Evolutionary conservation across 345 rosid genomes (phyloP).

Genomic region (Salix caprea): DNA sequence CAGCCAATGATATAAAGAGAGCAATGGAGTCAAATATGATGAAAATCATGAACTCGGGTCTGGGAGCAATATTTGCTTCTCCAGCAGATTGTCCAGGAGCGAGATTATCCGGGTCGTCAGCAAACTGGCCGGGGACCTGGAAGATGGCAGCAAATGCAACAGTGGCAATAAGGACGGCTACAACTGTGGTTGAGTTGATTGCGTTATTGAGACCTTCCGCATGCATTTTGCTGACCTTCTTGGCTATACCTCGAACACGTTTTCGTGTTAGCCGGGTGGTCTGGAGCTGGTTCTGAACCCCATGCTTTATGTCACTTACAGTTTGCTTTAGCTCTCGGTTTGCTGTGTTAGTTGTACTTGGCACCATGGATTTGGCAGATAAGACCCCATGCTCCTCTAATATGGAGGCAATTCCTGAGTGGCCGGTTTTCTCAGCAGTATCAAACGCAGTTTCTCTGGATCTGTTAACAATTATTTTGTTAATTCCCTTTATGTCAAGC

Average conservation of each 20-base stretch:
- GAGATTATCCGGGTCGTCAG: slow-evolving; percentile 34
- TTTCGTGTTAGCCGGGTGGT: slow-evolving; percentile 65
- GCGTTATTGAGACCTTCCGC: slow-evolving; percentile 89
- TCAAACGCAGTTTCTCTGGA: slow-evolving; percentile 73
- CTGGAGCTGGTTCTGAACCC: slow-evolving; percentile 73
- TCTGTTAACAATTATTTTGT: slow-evolving; percentile 53
- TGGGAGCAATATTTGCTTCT: slow-evolving; percentile 60
- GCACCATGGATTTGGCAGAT: slow-evolving; percentile 54
- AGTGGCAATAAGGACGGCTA: slow-evolving; percentile 88
- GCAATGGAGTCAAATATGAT: slow-evolving; percentile 76
- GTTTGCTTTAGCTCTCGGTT: slow-evolving; percentile 66
- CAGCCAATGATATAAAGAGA: slow-evolving; percentile 86
- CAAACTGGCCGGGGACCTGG: slow-evolving; percentile 75
- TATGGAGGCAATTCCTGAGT: slow-evolving; percentile 38
- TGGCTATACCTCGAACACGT: slow-evolving; percentile 72
- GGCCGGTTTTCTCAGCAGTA: slow-evolving; percentile 59
- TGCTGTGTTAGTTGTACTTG: slow-evolving; percentile 32
- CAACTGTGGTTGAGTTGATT: slow-evolving; percentile 79
- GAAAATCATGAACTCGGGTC: slow-evolving; percentile 57
- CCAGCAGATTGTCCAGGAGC: slow-evolving; percentile 43
- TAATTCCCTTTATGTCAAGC: slow-evolving; percentile 35
- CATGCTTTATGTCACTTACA: slow-evolving; percentile 83
- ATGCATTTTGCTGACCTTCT: slow-evolving; percentile 73
- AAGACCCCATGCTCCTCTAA: slow-evolving; percentile 50
- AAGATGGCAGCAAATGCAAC: slow-evolving; percentile 94